Conservation (phyloP, 768 basidiomycete species). For the Phanerochaete sordida region DNA sequence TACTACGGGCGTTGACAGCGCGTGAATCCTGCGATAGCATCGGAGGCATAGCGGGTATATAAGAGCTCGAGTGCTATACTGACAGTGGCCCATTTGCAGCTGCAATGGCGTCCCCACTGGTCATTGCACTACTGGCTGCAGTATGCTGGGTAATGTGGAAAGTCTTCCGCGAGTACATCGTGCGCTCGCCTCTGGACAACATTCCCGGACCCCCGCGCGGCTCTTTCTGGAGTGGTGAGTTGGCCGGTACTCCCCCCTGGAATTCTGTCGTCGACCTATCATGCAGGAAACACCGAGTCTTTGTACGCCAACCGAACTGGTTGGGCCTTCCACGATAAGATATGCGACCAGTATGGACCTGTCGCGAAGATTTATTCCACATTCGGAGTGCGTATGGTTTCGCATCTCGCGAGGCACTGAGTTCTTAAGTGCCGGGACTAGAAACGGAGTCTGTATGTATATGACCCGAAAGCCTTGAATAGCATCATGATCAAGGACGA, state of each 20-base stretch:
- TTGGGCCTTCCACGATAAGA: constrained; percentile 10
- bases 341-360: constrained; percentile 3
- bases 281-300: background rate
- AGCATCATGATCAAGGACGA: constrained; percentile 12
- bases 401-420: background rate
- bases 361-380: constrained; percentile 2
- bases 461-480: constrained; percentile 13
- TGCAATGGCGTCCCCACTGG: no score
- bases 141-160: constrained; percentile 1
- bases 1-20: no score
- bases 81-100: no score
- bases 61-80: no score
- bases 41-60: no score
- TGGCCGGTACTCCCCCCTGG: background rate
- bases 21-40: no score
- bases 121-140: no score
- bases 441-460: constrained; percentile 6
- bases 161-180: constrained; percentile 1
- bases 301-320: background rate
- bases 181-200: constrained; percentile 4
- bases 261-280: background rate
- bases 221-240: constrained; percentile 7
- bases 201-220: constrained; percentile 5
- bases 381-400: constrained; percentile 3
- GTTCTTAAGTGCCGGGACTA: background rate